Conservation (phyloP, 116 monocot species). For the Papilionanthe hybrid region DNA sequence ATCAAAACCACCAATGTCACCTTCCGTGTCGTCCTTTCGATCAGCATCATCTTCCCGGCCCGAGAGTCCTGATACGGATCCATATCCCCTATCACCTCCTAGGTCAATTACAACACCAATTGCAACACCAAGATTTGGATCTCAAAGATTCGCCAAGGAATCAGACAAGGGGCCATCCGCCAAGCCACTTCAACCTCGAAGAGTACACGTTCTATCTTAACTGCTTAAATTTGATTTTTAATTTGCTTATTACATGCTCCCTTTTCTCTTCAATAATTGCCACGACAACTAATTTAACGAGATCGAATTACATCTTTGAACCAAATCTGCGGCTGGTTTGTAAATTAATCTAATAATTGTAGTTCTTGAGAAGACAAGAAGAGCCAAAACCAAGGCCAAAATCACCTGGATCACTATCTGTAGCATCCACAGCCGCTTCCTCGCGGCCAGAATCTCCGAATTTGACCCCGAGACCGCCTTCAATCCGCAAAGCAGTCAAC, state of each 20-base stretch:
- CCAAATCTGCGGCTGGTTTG: not conserved
- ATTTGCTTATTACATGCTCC: not conserved
- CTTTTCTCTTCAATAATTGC: no score
- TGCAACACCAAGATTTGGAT: not conserved
- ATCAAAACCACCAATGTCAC: slow-evolving; percentile 15
- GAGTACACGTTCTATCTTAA: not conserved
- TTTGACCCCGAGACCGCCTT: not conserved
- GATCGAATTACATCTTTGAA: no score
- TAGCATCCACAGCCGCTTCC: not conserved
- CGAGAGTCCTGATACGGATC: not conserved
- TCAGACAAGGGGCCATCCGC: not conserved
- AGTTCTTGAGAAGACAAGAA: not conserved
- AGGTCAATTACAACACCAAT: not conserved
- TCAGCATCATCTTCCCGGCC: slow-evolving; percentile 3
- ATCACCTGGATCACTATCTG: not conserved
- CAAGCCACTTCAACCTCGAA: not conserved
- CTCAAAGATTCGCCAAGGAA: not conserved
- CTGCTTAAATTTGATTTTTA: not conserved
- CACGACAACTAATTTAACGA: no score
- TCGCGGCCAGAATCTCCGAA: slow-evolving; percentile 1
- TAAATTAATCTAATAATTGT: not conserved
- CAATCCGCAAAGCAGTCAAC: not conserved
- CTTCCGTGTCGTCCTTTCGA: slow-evolving; percentile 3
- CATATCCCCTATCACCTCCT: not conserved
- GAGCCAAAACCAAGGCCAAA: not conserved